These are phyloP conservation scores for Nidularia sp. DNA, from an alignment of 768 basidiomycete species.

Conservation along the genomic window DNA sequence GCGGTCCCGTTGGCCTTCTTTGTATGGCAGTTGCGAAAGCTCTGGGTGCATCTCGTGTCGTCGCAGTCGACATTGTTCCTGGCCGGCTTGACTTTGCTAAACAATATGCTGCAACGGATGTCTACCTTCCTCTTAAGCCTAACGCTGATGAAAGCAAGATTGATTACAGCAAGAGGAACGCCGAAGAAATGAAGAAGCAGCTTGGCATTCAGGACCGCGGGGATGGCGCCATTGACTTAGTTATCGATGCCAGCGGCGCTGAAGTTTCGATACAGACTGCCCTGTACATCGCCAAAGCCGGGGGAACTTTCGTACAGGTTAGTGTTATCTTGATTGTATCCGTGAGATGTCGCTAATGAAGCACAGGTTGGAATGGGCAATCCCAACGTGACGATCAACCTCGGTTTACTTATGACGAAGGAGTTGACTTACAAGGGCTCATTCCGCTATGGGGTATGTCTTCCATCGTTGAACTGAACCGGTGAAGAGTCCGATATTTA, in stretches of 20 bases:
- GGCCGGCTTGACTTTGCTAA: slow-evolving; percentile 84
- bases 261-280: slow-evolving; percentile 90
- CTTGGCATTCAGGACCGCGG: slow-evolving; percentile 75
- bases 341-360: too few species aligned
- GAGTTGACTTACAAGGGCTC: slow-evolving; percentile 83
- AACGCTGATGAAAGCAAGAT: slow-evolving; percentile 62
- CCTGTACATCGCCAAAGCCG: slow-evolving; percentile 67
- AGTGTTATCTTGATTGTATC: not conserved
- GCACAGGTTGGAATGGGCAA: slow-evolving; percentile 82
- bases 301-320: slow-evolving; percentile 73
- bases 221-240: slow-evolving; percentile 69
- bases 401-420: slow-evolving; percentile 67
- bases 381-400: slow-evolving; percentile 70
- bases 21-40: slow-evolving; percentile 97
- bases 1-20: slow-evolving; percentile 82
- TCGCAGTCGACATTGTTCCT: slow-evolving; percentile 79
- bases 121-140: slow-evolving; percentile 58
- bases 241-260: slow-evolving; percentile 90
- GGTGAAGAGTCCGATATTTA: not conserved
- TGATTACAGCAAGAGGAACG: slow-evolving; percentile 71
- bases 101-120: slow-evolving; percentile 76
- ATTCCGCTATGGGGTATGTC: slow-evolving; percentile 82
- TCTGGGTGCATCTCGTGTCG: slow-evolving; percentile 77
- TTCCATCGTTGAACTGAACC: not conserved
- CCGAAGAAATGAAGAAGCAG: slow-evolving; percentile 56